Percentiles rank a stretch among this genome's conserved stretches.
Evolutionary conservation across 2,329 filamentous ascomycete genomes (phyloP).

Genomic region (Geosmithia flava): DNA sequence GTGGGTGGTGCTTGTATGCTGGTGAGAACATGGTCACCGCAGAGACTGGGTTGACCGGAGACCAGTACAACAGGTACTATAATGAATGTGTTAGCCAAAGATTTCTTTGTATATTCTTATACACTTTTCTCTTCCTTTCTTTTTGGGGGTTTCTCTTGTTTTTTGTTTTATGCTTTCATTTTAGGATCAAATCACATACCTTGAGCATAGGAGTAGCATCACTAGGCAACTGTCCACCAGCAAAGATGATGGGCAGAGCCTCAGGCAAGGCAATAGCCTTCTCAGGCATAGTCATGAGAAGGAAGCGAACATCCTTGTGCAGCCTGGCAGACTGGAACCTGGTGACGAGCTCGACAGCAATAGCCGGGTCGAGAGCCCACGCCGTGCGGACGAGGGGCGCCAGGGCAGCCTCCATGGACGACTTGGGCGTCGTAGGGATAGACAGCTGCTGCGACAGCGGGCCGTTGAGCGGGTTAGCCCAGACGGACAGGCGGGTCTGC

Average conservation of each 20-base stretch:
- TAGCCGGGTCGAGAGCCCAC: conserved; percentile 72
- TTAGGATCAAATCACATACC: conserved; percentile 28
- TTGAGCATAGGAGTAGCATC: conserved; percentile 76
- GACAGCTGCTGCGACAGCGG: conserved; percentile 21
- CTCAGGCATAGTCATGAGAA: conserved; percentile 73
- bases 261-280: conserved; percentile 73
- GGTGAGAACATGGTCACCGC: conserved; percentile 91
- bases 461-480: conserved; percentile 71
- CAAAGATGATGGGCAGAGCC: conserved; percentile 67
- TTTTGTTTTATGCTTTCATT: no score
- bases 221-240: conserved; percentile 56
- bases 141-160: no score
- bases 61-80: conserved; percentile 85
- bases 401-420: conserved; percentile 31
- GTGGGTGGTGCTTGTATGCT: conserved; percentile 80
- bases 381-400: conserved; percentile 63
- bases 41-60: conserved; percentile 81
- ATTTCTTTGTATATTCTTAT: background rate
- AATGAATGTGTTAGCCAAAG: background rate
- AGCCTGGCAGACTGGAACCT: conserved; percentile 69
- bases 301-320: conserved; percentile 61
- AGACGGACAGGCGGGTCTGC: conserved; percentile 70
- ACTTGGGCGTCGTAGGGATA: conserved; percentile 13
- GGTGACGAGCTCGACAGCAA: conserved; percentile 75
- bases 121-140: background rate